Evolutionary conservation across 495 filamentous ascomycete species (phyloP), one percentile per base, ranked within the genome.

Genomic region (Xylaria scruposa): DNA sequence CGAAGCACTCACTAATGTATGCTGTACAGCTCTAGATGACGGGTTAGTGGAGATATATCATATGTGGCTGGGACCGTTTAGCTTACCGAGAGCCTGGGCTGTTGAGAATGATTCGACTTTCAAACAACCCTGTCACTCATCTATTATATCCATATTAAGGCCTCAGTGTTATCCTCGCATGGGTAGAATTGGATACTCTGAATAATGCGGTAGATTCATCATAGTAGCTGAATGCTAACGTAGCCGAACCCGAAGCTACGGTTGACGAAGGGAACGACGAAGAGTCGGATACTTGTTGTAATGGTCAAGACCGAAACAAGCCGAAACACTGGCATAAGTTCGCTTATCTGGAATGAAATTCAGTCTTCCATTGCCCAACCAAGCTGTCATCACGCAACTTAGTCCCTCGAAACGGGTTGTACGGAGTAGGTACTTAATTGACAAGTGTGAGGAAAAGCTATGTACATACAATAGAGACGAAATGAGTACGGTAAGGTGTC

Each of bases 31-130:
- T 40, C 3, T 62, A 62, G 38, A 36, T 6, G 26, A 26, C 15
- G 58, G 26, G 53, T 56, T 56, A 56, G 53, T 31, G 53, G 17
- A 56, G 26, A 9, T 26, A 56, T 56, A 31, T 56, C 53, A n/a
- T 12, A 26, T 65, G 62, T 65, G 42, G 62, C 63, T 66, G 44
- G 44, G 24, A 51, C 46, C 29, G 44, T 66, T 66, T 66, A 66
- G 44, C 13, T 66, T 66, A 66, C 63, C 63, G 46, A 53, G 46
- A 31, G 10, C 4, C 38, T 53, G 46, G 63, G 63, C 29, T 65
- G 10, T 56, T 10, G 5, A 56, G 24, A 12, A 64, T 66, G 63
- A 31, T 19, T 26, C 19, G 63, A 49, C 46, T 38, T 51, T 19
- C 31, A 42, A 47, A 47, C 6, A 29, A 31, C 61, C 61, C 61